phyloP scores from a whole-genome alignment of 164 flowering plant species.

The Sextonia rubra region DNA sequence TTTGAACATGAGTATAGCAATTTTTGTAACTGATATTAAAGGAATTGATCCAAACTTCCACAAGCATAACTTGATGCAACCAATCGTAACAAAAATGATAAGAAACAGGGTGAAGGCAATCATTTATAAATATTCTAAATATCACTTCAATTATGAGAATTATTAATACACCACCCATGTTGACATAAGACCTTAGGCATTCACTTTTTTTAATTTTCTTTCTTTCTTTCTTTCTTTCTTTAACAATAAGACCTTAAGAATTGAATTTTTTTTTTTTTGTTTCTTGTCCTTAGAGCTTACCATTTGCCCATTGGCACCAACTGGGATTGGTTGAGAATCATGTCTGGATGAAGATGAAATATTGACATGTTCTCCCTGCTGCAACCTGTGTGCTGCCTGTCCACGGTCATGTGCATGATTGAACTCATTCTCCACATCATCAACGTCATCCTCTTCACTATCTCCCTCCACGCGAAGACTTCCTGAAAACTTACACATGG shows the following conservation, averaged over 20 bases:
- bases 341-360: conserved; percentile 81
- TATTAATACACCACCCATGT: too few relatives aligned
- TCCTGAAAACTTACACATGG: conserved; percentile 40
- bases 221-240: too few relatives aligned
- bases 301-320: conserved; percentile 76
- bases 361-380: conserved; percentile 60
- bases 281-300: conserved; percentile 26
- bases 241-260: too few relatives aligned
- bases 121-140: too few relatives aligned
- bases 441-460: conserved; percentile 95
- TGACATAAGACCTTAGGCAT: too few relatives aligned
- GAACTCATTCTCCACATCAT: conserved; percentile 93
- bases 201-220: too few relatives aligned
- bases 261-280: too few relatives aligned
- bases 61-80: too few relatives aligned
- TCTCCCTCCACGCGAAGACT: conserved; percentile 95
- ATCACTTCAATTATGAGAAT: too few relatives aligned
- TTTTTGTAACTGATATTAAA: neutral
- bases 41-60: neutral
- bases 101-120: too few relatives aligned
- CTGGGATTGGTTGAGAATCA: conserved; percentile 80
- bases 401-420: conserved; percentile 49
- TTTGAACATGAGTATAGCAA: neutral
- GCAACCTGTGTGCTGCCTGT: conserved; percentile 52
- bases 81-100: too few relatives aligned